Conservation (phyloP, 108 stramenopile genomes). For the Cyclotella choctawhatcheeana region DNA sequence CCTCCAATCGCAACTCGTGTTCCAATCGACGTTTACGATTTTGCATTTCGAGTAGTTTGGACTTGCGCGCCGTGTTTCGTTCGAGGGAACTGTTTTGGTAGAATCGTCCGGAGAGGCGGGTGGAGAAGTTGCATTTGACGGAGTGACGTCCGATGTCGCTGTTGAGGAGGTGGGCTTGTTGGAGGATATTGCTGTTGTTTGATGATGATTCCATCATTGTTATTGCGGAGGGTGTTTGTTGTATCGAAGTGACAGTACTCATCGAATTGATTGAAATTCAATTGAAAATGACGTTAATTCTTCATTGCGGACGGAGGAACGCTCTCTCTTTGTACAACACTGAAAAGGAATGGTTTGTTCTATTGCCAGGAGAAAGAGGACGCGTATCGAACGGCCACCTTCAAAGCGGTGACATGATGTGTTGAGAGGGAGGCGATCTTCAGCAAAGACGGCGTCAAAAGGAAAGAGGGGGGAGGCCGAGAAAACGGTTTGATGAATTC, state of each 20-base stretch:
- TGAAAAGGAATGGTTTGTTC: too few relatives aligned
- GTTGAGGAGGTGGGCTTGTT: constrained; percentile 42
- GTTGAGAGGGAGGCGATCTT: too few relatives aligned
- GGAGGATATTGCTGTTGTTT: constrained; percentile 17
- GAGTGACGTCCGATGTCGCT: constrained; percentile 45
- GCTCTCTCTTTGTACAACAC: too few relatives aligned
- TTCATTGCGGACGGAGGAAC: too few relatives aligned
- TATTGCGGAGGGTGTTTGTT: background rate
- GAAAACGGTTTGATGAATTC: too few relatives aligned
- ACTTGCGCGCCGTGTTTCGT: constrained; percentile 34
- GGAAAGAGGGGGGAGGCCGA: too few relatives aligned
- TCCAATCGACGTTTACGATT: constrained; percentile 35
- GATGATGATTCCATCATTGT: background rate
- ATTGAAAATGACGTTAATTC: too few relatives aligned
- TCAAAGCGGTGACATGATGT: too few relatives aligned
- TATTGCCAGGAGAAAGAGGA: too few relatives aligned
- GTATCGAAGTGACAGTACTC: background rate
- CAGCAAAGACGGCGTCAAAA: too few relatives aligned
- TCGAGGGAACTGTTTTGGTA: constrained; percentile 47
- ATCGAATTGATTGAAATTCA: background rate
- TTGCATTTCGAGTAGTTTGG: constrained; percentile 36
- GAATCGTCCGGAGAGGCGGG: constrained; percentile 43
- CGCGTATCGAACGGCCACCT: too few relatives aligned
- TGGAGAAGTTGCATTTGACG: constrained; percentile 41
- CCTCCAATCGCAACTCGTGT: constrained; percentile 27